Evolutionary conservation across 164 flowering plant species (phyloP).

Genomic region (Vitis riparia): DNA sequence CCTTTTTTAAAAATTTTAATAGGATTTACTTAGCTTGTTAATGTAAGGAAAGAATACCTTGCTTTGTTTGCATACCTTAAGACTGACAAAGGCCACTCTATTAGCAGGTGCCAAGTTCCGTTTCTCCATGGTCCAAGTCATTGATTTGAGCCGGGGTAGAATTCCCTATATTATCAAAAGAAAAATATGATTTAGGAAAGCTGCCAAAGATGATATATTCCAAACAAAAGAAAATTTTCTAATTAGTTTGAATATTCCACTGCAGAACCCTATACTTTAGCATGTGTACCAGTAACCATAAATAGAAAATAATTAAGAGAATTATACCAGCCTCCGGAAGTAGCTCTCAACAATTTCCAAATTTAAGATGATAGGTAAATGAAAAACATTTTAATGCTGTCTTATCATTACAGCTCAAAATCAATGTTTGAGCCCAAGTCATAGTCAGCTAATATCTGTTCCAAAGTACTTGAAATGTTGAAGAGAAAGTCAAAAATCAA

Average conservation of each 20-base stretch:
- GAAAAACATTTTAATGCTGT: no score
- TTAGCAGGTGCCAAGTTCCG: conserved; percentile 29
- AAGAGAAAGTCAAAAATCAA: no score
- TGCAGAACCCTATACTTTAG: background rate
- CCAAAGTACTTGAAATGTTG: background rate
- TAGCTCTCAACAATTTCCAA: background rate
- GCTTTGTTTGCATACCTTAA: conserved; percentile 41
- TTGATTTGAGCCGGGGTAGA: conserved; percentile 50
- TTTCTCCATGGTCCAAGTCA: conserved; percentile 63
- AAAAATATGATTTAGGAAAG: background rate
- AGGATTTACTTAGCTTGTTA: no score
- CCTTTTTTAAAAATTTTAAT: no score
- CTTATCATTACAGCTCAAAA: background rate
- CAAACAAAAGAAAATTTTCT: no score
- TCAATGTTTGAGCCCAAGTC: background rate
- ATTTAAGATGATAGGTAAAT: background rate
- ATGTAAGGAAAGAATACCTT: background rate
- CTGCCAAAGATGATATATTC: no score
- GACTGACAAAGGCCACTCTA: conserved; percentile 46
- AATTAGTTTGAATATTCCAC: background rate
- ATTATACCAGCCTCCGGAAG: background rate
- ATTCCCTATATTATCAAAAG: conserved; percentile 21
- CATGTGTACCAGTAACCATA: background rate
- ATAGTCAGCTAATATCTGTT: background rate
- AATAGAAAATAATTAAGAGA: background rate